These are phyloP conservation scores for Coccomyxa sp. DNA, from an alignment of 139 green algal genomes.

Conservation along the genomic window DNA sequence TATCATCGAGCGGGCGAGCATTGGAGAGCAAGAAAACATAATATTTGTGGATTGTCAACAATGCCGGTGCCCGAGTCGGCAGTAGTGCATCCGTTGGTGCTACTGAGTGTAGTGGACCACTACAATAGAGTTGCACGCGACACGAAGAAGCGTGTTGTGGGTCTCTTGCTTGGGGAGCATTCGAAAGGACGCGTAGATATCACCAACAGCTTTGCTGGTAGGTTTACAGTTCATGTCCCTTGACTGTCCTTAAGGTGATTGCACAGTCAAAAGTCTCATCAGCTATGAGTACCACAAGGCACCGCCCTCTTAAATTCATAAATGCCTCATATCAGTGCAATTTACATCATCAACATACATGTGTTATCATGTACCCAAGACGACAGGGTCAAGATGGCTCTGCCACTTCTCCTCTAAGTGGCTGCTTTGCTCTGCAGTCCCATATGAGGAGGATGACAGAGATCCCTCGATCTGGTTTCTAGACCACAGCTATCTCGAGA, in stretches of 20 bases:
- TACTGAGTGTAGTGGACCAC: constrained; percentile 96
- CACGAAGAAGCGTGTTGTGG: constrained; percentile 92
- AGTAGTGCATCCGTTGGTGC: constrained; percentile 92
- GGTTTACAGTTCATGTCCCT: not conserved
- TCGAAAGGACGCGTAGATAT: constrained; percentile 86
- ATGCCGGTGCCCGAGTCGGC: constrained; percentile 31
- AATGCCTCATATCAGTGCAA: no score
- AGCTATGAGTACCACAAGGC: no score
- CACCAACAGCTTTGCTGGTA: constrained; percentile 95
- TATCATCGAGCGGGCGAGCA: no score
- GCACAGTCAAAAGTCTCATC: no score
- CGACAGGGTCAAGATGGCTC: not conserved
- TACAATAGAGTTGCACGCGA: constrained; percentile 97
- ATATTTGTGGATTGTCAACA: not conserved
- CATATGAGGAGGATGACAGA: constrained; percentile 98
- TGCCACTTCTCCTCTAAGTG: not conserved
- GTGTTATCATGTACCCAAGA: not conserved
- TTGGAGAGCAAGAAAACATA: no score
- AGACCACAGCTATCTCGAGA: constrained; percentile 97
- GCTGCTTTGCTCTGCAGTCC: constrained; percentile 57
- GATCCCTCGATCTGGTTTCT: constrained; percentile 98
- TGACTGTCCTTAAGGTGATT: not conserved
- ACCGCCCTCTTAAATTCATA: no score
- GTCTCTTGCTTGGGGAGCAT: constrained; percentile 87
- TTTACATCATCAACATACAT: not conserved